phyloP scores from a whole-genome alignment of 1,284 basidiomycete genomes.

The Ganoderma leucocontextum region DNA sequence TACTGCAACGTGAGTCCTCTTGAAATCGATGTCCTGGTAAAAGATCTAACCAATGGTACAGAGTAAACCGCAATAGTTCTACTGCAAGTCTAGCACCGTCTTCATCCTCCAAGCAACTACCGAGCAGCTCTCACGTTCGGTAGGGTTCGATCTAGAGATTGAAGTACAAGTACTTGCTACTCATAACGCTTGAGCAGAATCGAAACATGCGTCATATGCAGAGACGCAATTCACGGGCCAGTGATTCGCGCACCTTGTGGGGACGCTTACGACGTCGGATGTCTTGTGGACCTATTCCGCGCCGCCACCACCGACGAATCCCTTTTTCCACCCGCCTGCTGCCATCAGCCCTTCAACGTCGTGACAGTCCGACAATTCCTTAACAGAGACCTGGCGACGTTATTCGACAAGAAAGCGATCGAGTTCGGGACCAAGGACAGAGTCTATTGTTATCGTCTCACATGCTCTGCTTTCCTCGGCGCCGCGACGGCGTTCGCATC shows the following conservation, averaged over 20 bases:
- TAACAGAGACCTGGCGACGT: constrained; percentile 30
- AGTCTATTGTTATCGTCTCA: constrained; percentile 50
- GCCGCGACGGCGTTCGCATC: constrained; percentile 39
- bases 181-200: not conserved
- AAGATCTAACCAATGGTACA: not conserved
- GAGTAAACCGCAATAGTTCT: not conserved
- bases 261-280: constrained; percentile 48
- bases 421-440: constrained; percentile 49
- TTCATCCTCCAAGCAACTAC: constrained; percentile 11
- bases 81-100: not conserved
- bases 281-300: constrained; percentile 48
- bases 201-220: constrained; percentile 43
- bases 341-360: constrained; percentile 45
- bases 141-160: not conserved
- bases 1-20: not conserved
- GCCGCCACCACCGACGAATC: constrained; percentile 50
- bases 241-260: constrained; percentile 45
- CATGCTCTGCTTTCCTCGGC: constrained; percentile 64
- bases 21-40: not conserved
- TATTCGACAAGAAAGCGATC: constrained; percentile 42
- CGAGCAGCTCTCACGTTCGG: constrained; percentile 6
- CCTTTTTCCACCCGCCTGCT: constrained; percentile 54
- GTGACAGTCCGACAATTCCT: constrained; percentile 38
- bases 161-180: not conserved
- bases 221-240: constrained; percentile 38